Evolutionary conservation across 2,329 filamentous ascomycete species (phyloP).

Genomic region (Fusarium chaquense): DNA sequence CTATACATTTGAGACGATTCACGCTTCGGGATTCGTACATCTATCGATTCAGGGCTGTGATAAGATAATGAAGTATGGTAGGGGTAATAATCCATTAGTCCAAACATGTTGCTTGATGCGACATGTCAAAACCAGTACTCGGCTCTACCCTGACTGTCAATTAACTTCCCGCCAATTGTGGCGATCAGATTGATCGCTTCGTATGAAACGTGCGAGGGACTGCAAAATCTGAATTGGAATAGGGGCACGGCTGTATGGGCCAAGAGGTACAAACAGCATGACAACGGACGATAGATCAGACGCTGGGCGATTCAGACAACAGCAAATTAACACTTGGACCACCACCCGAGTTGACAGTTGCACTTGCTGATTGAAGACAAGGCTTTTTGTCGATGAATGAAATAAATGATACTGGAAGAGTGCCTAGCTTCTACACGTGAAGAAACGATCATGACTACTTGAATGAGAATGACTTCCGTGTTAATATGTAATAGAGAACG

Average conservation of each 20-base stretch:
- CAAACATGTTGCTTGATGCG: slow-evolving; percentile 19
- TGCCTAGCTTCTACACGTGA: too few species aligned
- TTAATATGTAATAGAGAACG: background rate
- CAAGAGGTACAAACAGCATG: slow-evolving; percentile 17
- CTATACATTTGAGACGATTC: slow-evolving; percentile 36
- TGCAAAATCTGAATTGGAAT: background rate
- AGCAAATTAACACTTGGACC: slow-evolving; percentile 30
- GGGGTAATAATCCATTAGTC: slow-evolving; percentile 4
- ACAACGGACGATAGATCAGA: slow-evolving; percentile 36
- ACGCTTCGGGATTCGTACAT: slow-evolving; percentile 33
- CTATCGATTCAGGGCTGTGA: slow-evolving; percentile 29
- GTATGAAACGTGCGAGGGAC: background rate
- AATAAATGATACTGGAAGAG: background rate
- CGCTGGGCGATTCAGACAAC: slow-evolving; percentile 31
- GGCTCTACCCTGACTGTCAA: background rate
- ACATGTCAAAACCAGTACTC: slow-evolving; percentile 14
- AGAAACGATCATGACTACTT: background rate
- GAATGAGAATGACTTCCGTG: background rate
- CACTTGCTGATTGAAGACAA: background rate
- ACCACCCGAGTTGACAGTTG: background rate
- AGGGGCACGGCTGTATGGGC: background rate
- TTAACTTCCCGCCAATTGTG: background rate
- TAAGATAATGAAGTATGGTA: slow-evolving; percentile 20
- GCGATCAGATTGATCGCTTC: background rate
- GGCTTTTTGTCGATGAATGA: background rate